Percentiles rank a stretch among this genome's conserved stretches.
Conservation (phyloP, 1,139 yeast species). For the Zygoascus meyerae region DNA sequence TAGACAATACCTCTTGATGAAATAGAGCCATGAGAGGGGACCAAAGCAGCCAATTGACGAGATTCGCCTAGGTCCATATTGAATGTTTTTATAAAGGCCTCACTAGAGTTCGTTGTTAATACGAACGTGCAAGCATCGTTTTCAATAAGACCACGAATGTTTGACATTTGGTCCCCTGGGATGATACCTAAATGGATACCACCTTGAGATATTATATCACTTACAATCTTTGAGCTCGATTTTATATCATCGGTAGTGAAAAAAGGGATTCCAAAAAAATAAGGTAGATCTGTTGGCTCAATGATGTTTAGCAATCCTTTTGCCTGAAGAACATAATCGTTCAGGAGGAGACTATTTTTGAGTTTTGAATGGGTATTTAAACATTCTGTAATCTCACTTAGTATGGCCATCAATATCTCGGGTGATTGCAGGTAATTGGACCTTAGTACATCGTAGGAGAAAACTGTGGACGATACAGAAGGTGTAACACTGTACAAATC, state of each 20-base stretch:
- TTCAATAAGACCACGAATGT: not conserved
- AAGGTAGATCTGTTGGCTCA: constrained; percentile 9
- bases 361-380: not conserved
- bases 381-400: not conserved
- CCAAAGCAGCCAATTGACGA: not conserved
- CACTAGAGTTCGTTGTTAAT: not conserved
- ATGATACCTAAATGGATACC: constrained; percentile 13
- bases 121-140: constrained; percentile 15
- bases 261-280: constrained; percentile 14
- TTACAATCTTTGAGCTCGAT: constrained; percentile 5
- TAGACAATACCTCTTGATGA: constrained; percentile 15
- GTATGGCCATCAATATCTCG: not conserved
- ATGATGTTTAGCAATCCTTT: not conserved
- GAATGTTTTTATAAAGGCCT: too few relatives aligned
- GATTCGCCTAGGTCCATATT: not conserved
- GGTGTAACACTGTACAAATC: constrained; percentile 2
- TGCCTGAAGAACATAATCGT: not conserved
- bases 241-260: constrained; percentile 10
- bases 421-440: not conserved
- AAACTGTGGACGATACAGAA: constrained; percentile 5
- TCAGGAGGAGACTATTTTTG: not conserved
- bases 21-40: constrained; percentile 18
- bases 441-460: constrained; percentile 1
- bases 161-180: not conserved
- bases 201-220: constrained; percentile 9